Evolutionary conservation across 2,329 filamentous ascomycete species (phyloP).

Genomic region (Penicillium sp.): DNA sequence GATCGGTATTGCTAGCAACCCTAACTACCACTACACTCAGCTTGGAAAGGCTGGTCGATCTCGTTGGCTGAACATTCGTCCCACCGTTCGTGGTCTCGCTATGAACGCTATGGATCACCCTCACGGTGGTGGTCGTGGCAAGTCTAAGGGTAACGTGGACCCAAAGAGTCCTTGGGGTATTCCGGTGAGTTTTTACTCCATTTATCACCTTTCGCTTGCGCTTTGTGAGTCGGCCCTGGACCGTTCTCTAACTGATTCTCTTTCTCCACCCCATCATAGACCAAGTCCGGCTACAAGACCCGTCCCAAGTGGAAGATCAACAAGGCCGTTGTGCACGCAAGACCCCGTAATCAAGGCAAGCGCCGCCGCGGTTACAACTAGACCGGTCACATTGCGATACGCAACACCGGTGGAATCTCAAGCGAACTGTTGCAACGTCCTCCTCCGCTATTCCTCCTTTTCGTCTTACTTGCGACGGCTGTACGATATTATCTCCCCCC

Average conservation of each 20-base stretch:
- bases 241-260: neutral
- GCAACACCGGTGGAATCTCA: too few species aligned
- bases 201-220: neutral
- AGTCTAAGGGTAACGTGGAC: constrained; percentile 96
- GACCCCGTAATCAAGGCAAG: constrained; percentile 86
- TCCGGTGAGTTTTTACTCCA: constrained; percentile 54
- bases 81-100: constrained; percentile 91
- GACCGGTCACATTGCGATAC: neutral
- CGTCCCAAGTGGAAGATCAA: constrained; percentile 82
- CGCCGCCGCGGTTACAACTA: constrained; percentile 61
- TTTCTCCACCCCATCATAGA: constrained; percentile 29
- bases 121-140: constrained; percentile 97
- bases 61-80: constrained; percentile 88
- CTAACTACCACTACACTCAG: constrained; percentile 80
- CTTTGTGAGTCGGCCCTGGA: neutral
- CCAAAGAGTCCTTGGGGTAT: constrained; percentile 95
- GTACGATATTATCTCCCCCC: constrained; percentile 18
- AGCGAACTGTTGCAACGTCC: too few species aligned
- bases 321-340: constrained; percentile 79
- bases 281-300: constrained; percentile 72
- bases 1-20: constrained; percentile 89
- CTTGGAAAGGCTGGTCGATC: constrained; percentile 92
- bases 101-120: constrained; percentile 99
- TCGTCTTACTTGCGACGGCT: constrained; percentile 11
- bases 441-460: constrained; percentile 14